Conservation (phyloP, 2,329 filamentous ascomycete genomes). For the Colletotrichum tanaceti region DNA sequence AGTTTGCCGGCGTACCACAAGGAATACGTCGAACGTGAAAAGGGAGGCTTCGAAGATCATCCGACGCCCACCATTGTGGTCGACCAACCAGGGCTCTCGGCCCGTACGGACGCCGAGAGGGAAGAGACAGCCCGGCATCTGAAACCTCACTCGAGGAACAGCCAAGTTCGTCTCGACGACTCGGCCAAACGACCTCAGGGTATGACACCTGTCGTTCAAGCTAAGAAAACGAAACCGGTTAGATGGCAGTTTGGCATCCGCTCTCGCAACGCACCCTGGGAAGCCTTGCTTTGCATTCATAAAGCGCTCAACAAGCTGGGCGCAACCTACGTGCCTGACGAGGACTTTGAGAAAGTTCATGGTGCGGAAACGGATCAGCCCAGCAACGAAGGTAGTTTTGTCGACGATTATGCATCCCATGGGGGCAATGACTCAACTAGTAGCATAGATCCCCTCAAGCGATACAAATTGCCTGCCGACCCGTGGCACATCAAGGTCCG, state of each 20-base stretch:
- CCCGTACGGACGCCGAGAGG: constrained; percentile 77
- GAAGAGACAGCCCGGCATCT: constrained; percentile 83
- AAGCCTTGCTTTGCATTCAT: constrained; percentile 95
- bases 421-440: constrained; percentile 52
- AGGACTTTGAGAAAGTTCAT: constrained; percentile 65
- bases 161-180: constrained; percentile 75
- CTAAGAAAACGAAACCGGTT: constrained; percentile 81
- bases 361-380: constrained; percentile 56
- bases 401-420: constrained; percentile 52
- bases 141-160: constrained; percentile 81
- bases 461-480: constrained; percentile 90
- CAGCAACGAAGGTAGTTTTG: constrained; percentile 56
- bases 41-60: constrained; percentile 61
- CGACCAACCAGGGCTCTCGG: constrained; percentile 59
- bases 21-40: constrained; percentile 83
- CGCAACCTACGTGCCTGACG: constrained; percentile 83
- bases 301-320: constrained; percentile 89
- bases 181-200: constrained; percentile 68
- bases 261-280: constrained; percentile 91
- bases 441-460: constrained; percentile 64
- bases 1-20: constrained; percentile 91
- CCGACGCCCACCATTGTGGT: constrained; percentile 57
- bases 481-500: constrained; percentile 95
- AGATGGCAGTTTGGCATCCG: constrained; percentile 99
- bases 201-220: constrained; percentile 68